phyloP scores from a whole-genome alignment of 2,329 filamentous ascomycete species.

The Ilyonectria destructans region DNA sequence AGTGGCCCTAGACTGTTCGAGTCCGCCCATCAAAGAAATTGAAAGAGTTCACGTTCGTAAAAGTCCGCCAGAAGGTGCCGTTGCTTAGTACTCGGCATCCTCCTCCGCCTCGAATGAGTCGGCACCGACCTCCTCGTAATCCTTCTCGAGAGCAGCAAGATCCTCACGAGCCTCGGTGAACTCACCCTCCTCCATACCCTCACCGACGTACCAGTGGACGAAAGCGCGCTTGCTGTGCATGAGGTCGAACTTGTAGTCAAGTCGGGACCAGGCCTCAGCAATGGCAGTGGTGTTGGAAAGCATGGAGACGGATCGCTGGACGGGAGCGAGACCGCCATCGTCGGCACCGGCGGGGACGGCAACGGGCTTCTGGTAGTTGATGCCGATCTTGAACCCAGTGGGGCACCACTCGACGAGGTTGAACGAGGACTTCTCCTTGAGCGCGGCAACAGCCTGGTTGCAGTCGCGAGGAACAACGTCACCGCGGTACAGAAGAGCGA shows the following conservation, averaged over 20 bases:
- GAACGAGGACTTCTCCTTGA: slow-evolving; percentile 82
- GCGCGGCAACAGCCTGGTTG: slow-evolving; percentile 75
- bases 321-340: slow-evolving; percentile 74
- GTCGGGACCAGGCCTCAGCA: slow-evolving; percentile 80
- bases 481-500: slow-evolving; percentile 80
- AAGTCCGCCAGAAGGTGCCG: slow-evolving; percentile 24
- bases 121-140: slow-evolving; percentile 88
- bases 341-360: slow-evolving; percentile 68
- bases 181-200: slow-evolving; percentile 94
- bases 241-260: slow-evolving; percentile 83
- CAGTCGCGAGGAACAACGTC: slow-evolving; percentile 81
- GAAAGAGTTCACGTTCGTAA: slow-evolving; percentile 38
- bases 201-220: slow-evolving; percentile 87
- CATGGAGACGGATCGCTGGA: slow-evolving; percentile 79
- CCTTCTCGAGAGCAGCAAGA: slow-evolving; percentile 87
- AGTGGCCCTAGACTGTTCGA: slow-evolving; percentile 34
- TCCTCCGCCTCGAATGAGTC: slow-evolving; percentile 79
- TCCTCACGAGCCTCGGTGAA: slow-evolving; percentile 92
- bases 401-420: slow-evolving; percentile 85
- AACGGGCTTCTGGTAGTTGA: slow-evolving; percentile 81
- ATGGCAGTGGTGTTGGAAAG: slow-evolving; percentile 84
- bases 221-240: slow-evolving; percentile 87
- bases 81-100: slow-evolving; percentile 82
- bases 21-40: slow-evolving; percentile 42
- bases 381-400: slow-evolving; percentile 83